Conservation (phyloP, 2,329 filamentous ascomycete genomes). For the Boeremia exigua region DNA sequence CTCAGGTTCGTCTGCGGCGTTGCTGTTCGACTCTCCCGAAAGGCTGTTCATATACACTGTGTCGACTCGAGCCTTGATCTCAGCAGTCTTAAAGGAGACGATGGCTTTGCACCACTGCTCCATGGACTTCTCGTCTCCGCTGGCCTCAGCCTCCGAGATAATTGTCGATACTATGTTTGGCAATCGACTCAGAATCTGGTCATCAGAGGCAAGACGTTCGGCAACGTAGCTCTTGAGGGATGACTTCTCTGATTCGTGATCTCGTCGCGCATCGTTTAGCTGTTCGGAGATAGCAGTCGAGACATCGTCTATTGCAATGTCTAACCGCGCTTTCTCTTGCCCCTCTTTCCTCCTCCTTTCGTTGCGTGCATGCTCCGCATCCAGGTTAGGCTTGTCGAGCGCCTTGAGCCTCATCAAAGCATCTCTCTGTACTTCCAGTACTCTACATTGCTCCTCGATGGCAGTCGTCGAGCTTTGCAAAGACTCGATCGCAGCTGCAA, state of each 20-base stretch:
- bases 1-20: slow-evolving; percentile 46
- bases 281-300: slow-evolving; percentile 39
- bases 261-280: slow-evolving; percentile 54
- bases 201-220: slow-evolving; percentile 64
- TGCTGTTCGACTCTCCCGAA: slow-evolving; percentile 3
- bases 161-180: slow-evolving; percentile 71
- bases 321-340: slow-evolving; percentile 52
- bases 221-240: slow-evolving; percentile 59
- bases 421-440: slow-evolving; percentile 66
- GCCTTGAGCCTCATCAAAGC: slow-evolving; percentile 63
- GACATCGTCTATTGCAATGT: slow-evolving; percentile 47
- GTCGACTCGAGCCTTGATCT: slow-evolving; percentile 56
- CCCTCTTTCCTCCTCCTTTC: slow-evolving; percentile 46
- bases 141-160: slow-evolving; percentile 54
- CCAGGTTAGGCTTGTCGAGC: slow-evolving; percentile 51
- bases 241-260: slow-evolving; percentile 54
- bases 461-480: slow-evolving; percentile 69
- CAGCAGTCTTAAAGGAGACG: slow-evolving; percentile 47
- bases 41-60: slow-evolving; percentile 59
- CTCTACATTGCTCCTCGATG: slow-evolving; percentile 69
- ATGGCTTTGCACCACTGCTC: slow-evolving; percentile 61
- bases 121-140: slow-evolving; percentile 60
- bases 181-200: slow-evolving; percentile 68
- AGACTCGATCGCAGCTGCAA: slow-evolving; percentile 66
- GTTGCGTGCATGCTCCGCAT: slow-evolving; percentile 46